phyloP scores from a whole-genome alignment of 345 rosid genomes.

The Clausena lansium region DNA sequence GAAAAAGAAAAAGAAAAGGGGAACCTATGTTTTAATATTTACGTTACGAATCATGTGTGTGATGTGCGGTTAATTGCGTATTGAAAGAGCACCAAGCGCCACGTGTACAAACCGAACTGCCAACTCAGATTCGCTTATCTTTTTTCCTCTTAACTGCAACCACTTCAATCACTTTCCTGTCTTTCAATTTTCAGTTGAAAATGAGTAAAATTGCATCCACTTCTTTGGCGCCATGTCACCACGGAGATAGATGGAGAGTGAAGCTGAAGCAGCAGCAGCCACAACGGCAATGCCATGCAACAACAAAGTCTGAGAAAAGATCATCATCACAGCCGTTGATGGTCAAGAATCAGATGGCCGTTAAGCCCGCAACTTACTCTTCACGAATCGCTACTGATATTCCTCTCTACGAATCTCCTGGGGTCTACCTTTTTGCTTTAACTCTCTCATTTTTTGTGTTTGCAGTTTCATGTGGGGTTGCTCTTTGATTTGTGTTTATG shows the following conservation, averaged over 20 bases:
- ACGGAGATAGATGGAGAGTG: slow-evolving; percentile 15
- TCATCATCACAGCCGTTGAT: slow-evolving; percentile 11
- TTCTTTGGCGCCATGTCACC: slow-evolving; percentile 33
- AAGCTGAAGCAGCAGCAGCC: slow-evolving; percentile 24
- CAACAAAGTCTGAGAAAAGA: not conserved
- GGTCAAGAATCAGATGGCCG: slow-evolving; percentile 30
- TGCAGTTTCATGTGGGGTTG: not conserved
- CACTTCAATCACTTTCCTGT: not conserved
- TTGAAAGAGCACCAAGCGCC: too few relatives aligned
- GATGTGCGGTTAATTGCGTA: too few relatives aligned
- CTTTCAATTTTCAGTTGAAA: not conserved
- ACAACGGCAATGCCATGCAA: slow-evolving; percentile 30
- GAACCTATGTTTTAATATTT: too few relatives aligned
- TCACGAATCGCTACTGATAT: slow-evolving; percentile 76
- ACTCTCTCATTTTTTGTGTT: not conserved
- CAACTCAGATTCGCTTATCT: slow-evolving; percentile 9
- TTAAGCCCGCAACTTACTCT: slow-evolving; percentile 54
- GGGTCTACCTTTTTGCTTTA: slow-evolving; percentile 37
- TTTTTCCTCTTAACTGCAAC: not conserved
- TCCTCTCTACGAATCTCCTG: slow-evolving; percentile 78
- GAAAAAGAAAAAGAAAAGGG: too few relatives aligned
- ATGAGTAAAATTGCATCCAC: slow-evolving; percentile 37
- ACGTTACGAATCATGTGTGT: too few relatives aligned
- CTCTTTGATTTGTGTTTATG: not conserved
- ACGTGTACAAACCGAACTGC: not conserved